phyloP scores from a whole-genome alignment of 2,329 filamentous ascomycete species.

The Diaporthe humulicola region DNA sequence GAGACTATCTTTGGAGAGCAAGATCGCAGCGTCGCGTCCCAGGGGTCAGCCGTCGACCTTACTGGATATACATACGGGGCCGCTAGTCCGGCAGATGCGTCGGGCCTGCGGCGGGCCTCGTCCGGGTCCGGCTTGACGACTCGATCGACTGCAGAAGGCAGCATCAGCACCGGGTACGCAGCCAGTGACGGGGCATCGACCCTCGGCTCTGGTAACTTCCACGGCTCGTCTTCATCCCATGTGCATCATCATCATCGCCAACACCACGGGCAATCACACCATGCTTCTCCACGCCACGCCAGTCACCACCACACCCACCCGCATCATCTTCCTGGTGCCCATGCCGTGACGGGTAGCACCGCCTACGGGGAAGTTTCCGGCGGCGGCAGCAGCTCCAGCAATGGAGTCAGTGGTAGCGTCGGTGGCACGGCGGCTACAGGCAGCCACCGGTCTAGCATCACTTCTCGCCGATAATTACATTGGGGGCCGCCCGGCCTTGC shows the following conservation, averaged over 20 bases:
- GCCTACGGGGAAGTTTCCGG: conserved; percentile 38
- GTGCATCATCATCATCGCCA: conserved; percentile 31
- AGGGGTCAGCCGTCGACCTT: conserved; percentile 46
- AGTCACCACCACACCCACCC: conserved; percentile 33
- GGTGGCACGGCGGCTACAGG: conserved; percentile 33
- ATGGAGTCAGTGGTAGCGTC: conserved; percentile 29
- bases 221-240: conserved; percentile 23
- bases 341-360: conserved; percentile 33
- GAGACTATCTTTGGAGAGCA: conserved; percentile 47
- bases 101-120: conserved; percentile 36
- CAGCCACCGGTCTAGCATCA: conserved; percentile 35
- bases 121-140: conserved; percentile 35
- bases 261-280: conserved; percentile 30
- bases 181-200: conserved; percentile 28
- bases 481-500: neutral
- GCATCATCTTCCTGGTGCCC: conserved; percentile 24
- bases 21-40: conserved; percentile 45
- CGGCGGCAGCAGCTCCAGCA: conserved; percentile 32
- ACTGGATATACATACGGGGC: conserved; percentile 44
- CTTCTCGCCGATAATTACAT: conserved; percentile 32
- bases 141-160: conserved; percentile 34
- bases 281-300: conserved; percentile 31
- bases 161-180: conserved; percentile 29
- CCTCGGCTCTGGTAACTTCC: conserved; percentile 24
- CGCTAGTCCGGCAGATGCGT: conserved; percentile 40